These are phyloP conservation scores for Lentinula aciculospora DNA, from an alignment of 768 basidiomycete genomes.

Conservation along the genomic window DNA sequence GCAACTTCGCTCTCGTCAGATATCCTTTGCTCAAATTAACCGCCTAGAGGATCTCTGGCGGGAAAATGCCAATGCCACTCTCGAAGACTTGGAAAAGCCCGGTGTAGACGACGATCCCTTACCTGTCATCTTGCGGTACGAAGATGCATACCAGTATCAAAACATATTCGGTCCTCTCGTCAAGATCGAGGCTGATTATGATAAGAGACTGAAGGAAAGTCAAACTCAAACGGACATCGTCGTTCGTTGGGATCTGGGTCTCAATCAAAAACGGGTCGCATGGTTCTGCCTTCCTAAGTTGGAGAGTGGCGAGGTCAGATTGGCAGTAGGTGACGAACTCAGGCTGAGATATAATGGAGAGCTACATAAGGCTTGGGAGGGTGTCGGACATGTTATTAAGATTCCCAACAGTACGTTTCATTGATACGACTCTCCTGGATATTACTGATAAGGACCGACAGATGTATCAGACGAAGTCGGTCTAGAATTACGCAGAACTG, in stretches of 20 bases:
- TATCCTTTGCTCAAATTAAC: constrained; percentile 95
- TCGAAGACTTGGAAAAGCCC: constrained; percentile 96
- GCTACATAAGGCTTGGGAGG: constrained; percentile 92
- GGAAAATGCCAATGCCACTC: constrained; percentile 88
- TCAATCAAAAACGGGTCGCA: constrained; percentile 98
- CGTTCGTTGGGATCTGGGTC: constrained; percentile 94
- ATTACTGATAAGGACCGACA: constrained; percentile 23
- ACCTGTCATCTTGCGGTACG: constrained; percentile 83
- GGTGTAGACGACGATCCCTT: constrained; percentile 98
- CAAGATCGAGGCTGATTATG: constrained; percentile 99
- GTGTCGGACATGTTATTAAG: constrained; percentile 91
- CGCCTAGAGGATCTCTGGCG: constrained; percentile 97
- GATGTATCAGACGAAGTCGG: constrained; percentile 99
- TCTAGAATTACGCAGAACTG: constrained; percentile 82
- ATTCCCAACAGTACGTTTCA: constrained; percentile 87
- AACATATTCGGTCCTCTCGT: constrained; percentile 99
- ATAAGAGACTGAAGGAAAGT: constrained; percentile 95
- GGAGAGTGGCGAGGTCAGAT: constrained; percentile 94
- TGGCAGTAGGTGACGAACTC: constrained; percentile 96
- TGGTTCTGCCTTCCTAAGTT: constrained; percentile 97
- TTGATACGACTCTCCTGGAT: neutral
- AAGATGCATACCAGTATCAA: constrained; percentile 99
- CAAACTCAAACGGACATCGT: constrained; percentile 98
- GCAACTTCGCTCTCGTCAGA: constrained; percentile 92
- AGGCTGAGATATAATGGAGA: constrained; percentile 86